Evolutionary conservation across 768 basidiomycete species (phyloP).

Genomic region (Pisolithus tinctorius): DNA sequence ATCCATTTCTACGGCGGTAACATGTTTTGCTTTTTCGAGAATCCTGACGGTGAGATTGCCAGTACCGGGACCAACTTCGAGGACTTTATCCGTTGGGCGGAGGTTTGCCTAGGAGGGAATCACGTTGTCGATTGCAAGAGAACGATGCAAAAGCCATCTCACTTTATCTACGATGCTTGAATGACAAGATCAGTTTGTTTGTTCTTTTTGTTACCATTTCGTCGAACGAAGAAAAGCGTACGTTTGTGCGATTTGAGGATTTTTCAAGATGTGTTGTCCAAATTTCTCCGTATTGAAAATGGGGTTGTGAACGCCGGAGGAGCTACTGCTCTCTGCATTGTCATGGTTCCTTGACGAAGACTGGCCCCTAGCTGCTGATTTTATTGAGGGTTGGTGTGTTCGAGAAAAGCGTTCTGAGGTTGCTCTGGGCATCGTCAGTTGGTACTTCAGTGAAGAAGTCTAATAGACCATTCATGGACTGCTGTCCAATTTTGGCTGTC

Average conservation of each 20-base stretch:
- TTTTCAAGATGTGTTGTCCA: conserved; percentile 97
- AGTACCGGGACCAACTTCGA: conserved; percentile 97
- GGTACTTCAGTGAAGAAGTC: not conserved
- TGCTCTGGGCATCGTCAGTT: conserved; percentile 63
- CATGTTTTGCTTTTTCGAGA: conserved; percentile 86
- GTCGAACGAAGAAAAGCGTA: conserved; percentile 30
- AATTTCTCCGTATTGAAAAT: conserved; percentile 94
- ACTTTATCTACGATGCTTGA: conserved; percentile 60
- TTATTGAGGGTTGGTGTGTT: conserved; percentile 58
- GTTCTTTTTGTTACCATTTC: conserved; percentile 7
- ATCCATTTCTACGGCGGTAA: conserved; percentile 95
- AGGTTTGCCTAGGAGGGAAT: conserved; percentile 65
- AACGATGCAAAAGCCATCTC: not conserved
- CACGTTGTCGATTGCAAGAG: not conserved
- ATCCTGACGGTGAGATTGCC: conserved; percentile 95
- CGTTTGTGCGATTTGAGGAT: conserved; percentile 86
- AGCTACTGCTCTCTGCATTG: conserved; percentile 29
- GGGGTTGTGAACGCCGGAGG: conserved; percentile 60
- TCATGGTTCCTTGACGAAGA: conserved; percentile 37
- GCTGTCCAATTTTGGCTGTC: not conserved
- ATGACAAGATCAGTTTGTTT: not conserved
- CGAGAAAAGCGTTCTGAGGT: conserved; percentile 68
- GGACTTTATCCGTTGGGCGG: conserved; percentile 89
- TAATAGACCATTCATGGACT: too few species aligned
- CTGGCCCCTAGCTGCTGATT: conserved; percentile 21